Base-by-base conservation (phyloP, 768 basidiomycete genomes). In the Tricholoma sp. region DNA sequence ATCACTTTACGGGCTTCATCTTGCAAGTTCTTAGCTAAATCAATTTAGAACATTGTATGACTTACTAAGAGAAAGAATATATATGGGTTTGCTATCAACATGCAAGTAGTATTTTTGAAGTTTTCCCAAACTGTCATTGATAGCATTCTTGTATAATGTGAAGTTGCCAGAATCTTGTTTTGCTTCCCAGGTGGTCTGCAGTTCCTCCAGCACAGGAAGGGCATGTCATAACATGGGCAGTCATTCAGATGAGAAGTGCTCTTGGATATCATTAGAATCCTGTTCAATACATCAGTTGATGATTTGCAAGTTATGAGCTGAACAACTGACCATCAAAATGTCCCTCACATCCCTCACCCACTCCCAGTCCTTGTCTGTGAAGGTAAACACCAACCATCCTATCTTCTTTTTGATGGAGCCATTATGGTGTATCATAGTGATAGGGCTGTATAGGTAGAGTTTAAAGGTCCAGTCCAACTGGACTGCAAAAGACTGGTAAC, bases 41-140 rank as follows among this genome's bases (percentile, higher is more conserved):
- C 41, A 42, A 42, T 42, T 9, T 10, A 42, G 11, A 42, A 4
- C 15, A 47, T 29, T 7, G 4, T 3, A 13, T 47, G 24, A 29
- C 44, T 28, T 47, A 47, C 24, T 47, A 1, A 73, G 59, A 0
- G 67, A 57, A 1, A 72, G 63, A 5, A 72, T 53, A 55, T 56
- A 64, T 2, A 37, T 36, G 4, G 54, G 59, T 29, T 66, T 65
- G 2, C 53, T 39, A 24, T 67, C 65, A 33, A 64, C 57, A 18
- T 52, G 53, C 15, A 18, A 44, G 55, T 65, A 68, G 34, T 65
- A 68, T 37, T 65, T 65, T 8, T 32, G 18, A 1, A 73, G 47
- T 55, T 71, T 72, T 0, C 32, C 45, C 4, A 69, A 53, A 8
- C 66, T 66, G 20, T 52, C 47, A 1, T 55, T 15, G 12, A 73